A percentile compares a stretch with the other conserved stretches of the same genome.
These are phyloP conservation scores for Trypanosoma mega DNA, from an alignment of 208 protist species.

Conservation along the genomic window DNA sequence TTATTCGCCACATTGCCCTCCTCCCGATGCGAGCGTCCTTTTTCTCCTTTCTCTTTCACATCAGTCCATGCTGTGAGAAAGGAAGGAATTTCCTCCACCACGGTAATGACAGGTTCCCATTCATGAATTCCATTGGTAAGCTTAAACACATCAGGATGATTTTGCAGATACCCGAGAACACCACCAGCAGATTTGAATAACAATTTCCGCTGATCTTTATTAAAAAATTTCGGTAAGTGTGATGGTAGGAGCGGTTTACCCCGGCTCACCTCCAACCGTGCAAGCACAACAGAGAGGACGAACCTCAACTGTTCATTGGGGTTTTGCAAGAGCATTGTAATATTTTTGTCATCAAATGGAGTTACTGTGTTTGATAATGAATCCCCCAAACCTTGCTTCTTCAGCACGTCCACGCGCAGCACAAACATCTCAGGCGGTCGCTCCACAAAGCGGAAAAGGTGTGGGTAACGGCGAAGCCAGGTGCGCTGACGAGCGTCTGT, in stretches of 20 bases:
- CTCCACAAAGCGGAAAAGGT: constrained; percentile 33
- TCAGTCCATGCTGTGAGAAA: too few species aligned
- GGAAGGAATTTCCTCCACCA: too few species aligned
- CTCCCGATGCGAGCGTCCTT: too few species aligned
- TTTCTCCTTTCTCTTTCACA: too few species aligned
- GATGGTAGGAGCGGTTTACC: constrained; percentile 22
- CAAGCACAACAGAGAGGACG: constrained; percentile 23
- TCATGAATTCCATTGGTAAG: neutral
- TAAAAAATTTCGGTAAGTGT: constrained; percentile 29
- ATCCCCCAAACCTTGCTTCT: too few species aligned
- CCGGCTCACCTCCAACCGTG: constrained; percentile 14
- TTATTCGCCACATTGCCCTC: too few species aligned
- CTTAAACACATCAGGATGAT: constrained; percentile 13
- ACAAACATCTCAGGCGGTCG: constrained; percentile 27
- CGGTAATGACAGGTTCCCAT: neutral
- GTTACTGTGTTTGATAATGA: too few species aligned
- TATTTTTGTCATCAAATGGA: too few species aligned
- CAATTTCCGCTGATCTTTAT: constrained; percentile 11
- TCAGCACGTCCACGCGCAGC: constrained; percentile 11
- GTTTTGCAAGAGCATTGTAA: too few species aligned
- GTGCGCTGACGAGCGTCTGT: constrained; percentile 27
- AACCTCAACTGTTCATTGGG: constrained; percentile 25
- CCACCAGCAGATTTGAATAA: constrained; percentile 13
- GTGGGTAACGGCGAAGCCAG: constrained; percentile 30
- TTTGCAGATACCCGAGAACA: constrained; percentile 15